Base-by-base conservation (phyloP, 2,329 filamentous ascomycete genomes). In the Ophiostoma sp. region DNA sequence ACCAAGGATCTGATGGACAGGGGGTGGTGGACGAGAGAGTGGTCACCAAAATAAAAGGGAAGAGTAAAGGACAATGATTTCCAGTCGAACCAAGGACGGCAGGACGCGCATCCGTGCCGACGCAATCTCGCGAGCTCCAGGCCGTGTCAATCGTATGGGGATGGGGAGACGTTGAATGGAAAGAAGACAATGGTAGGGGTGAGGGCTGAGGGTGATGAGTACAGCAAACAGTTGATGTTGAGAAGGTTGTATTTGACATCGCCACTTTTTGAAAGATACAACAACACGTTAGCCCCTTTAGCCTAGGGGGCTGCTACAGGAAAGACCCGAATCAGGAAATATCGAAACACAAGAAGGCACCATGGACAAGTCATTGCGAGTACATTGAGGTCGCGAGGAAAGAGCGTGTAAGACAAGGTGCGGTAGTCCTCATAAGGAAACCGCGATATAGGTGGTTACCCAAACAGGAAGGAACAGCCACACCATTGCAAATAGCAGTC, bases 401-500 rank as follows among this genome's bases (percentile, higher is more conserved):
- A 17, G 66, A 50, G 45, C 42, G 39, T 68, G 42, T 52, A 25
- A 64, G 33, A 36, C 28, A 42, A 52, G 45, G 28, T 52, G 28
- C 15, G 19, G 25, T 50, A 50, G 42, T 33, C 15, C 42, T n/a
- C 42, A 31, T 19, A 19, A 48, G 64, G 64, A 69, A 69, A 31
- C 6, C 25, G n/a, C 42, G 64, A 50, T 69, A 33, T 22, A 61
- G 31, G 25, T 50, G 28, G 25, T 48, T 48, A 19, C 64, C 64
- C 17, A 69, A 69, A 55, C 31, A 69, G 66, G 66, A 59, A 70
- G 52, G 52, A 59, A 57, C 33, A 70, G n/a, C 66, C 66, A 69
- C 45, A 25, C 28, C 22, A 48, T 12, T 36, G n/a, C 25, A 25
- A 11, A 31, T n/a, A 4, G 33, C 39, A 68, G n/a, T 17, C 19